A percentile compares a stretch with the other conserved stretches of the same genome.
Conservation (phyloP, 306 rosid genomes). For the Begonia loranthoides region DNA sequence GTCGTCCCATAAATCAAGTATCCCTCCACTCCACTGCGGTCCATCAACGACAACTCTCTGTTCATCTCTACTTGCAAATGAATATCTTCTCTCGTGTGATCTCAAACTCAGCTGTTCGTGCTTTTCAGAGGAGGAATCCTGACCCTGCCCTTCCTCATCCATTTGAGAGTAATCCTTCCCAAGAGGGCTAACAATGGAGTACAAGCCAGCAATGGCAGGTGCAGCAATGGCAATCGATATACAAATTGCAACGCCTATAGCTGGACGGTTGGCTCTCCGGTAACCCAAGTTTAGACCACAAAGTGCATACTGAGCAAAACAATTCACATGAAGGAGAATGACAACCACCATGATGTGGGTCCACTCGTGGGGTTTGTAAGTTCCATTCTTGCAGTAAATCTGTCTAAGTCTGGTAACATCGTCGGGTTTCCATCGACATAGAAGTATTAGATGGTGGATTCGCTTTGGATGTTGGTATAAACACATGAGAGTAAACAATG, state of each 20-base stretch:
- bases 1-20: slow-evolving; percentile 75
- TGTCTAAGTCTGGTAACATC: slow-evolving; percentile 57
- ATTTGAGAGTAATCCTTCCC: slow-evolving; percentile 51
- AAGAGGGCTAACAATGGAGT: slow-evolving; percentile 67
- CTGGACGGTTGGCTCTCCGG: slow-evolving; percentile 65
- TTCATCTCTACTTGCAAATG: slow-evolving; percentile 46
- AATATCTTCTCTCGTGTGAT: slow-evolving; percentile 35
- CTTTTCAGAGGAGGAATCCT: slow-evolving; percentile 9
- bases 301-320: slow-evolving; percentile 83
- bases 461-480: slow-evolving; percentile 84
- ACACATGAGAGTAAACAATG: slow-evolving; percentile 83
- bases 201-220: slow-evolving; percentile 71
- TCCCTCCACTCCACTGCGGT: slow-evolving; percentile 76
- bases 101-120: slow-evolving; percentile 24
- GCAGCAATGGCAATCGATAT: slow-evolving; percentile 61
- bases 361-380: slow-evolving; percentile 87
- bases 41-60: slow-evolving; percentile 23
- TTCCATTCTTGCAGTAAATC: slow-evolving; percentile 71
- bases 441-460: slow-evolving; percentile 65
- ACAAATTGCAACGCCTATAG: slow-evolving; percentile 69
- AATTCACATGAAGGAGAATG: slow-evolving; percentile 64
- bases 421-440: slow-evolving; percentile 57
- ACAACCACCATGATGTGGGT: slow-evolving; percentile 84
- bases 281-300: slow-evolving; percentile 85
- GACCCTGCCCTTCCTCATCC: slow-evolving; percentile 72